Percentiles rank a stretch among this genome's conserved stretches.
phyloP scores from a whole-genome alignment of 2,329 filamentous ascomycete genomes.

The Botrytis fragariae region DNA sequence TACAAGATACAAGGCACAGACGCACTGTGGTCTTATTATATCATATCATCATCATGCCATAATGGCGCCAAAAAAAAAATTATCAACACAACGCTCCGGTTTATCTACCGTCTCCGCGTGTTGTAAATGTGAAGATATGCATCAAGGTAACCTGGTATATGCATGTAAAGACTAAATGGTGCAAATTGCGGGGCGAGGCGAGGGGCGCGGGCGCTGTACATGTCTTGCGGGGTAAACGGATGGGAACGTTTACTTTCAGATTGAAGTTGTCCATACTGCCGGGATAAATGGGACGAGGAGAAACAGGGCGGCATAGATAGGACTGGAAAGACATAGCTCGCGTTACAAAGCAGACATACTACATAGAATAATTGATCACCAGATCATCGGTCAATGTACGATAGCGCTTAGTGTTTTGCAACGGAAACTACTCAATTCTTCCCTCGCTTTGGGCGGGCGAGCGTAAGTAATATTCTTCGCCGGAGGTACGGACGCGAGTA shows the following conservation, averaged over 20 bases:
- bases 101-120: background rate
- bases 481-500: background rate
- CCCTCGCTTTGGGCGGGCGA: background rate
- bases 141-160: background rate
- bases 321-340: background rate
- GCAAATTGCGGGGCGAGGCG: background rate
- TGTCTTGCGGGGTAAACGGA: background rate
- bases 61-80: background rate
- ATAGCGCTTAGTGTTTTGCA: background rate
- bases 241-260: background rate
- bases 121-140: background rate
- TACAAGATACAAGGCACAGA: background rate
- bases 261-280: background rate
- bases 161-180: background rate
- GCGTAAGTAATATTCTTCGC: background rate
- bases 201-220: background rate
- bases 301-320: background rate
- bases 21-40: background rate
- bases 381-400: slow-evolving; percentile 6
- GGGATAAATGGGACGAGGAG: background rate
- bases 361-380: background rate
- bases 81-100: background rate
- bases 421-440: background rate
- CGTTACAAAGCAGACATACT: background rate
- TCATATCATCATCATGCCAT: background rate